Evolutionary conservation across 805 yeast species (phyloP).

Genomic region (Komagataella mondaviorum): DNA sequence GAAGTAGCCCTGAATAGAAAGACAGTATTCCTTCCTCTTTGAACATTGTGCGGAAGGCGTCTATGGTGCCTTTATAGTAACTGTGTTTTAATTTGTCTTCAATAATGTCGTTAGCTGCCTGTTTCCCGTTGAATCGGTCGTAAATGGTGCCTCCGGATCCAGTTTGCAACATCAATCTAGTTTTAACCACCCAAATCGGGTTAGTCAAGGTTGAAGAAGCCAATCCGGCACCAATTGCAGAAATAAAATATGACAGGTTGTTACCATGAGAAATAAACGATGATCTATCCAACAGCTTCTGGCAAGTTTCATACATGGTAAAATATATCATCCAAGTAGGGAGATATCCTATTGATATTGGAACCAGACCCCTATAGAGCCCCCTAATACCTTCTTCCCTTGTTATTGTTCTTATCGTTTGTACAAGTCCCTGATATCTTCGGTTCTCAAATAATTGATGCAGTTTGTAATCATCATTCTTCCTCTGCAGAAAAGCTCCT

Average conservation of each 20-base stretch:
- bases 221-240: constrained; percentile 83
- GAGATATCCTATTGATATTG: constrained; percentile 86
- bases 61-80: constrained; percentile 63
- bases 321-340: constrained; percentile 98
- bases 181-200: constrained; percentile 97
- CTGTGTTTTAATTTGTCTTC: not conserved
- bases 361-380: constrained; percentile 79
- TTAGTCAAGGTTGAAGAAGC: constrained; percentile 76
- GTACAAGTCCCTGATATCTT: constrained; percentile 44
- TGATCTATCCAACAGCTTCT: constrained; percentile 31
- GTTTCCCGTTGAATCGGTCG: constrained; percentile 13
- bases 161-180: constrained; percentile 83
- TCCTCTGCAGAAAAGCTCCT: constrained; percentile 31
- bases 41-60: constrained; percentile 76
- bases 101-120: constrained; percentile 4
- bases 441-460: constrained; percentile 7
- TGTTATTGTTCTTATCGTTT: constrained; percentile 53
- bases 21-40: constrained; percentile 65
- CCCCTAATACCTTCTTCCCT: constrained; percentile 75
- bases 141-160: constrained; percentile 27
- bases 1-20: constrained; percentile 81
- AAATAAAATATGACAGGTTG: constrained; percentile 25
- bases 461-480: constrained; percentile 9
- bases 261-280: constrained; percentile 9
- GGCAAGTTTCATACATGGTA: constrained; percentile 75